phyloP scores from a whole-genome alignment of 2,329 filamentous ascomycete species.

The Fusarium oxysporum region DNA sequence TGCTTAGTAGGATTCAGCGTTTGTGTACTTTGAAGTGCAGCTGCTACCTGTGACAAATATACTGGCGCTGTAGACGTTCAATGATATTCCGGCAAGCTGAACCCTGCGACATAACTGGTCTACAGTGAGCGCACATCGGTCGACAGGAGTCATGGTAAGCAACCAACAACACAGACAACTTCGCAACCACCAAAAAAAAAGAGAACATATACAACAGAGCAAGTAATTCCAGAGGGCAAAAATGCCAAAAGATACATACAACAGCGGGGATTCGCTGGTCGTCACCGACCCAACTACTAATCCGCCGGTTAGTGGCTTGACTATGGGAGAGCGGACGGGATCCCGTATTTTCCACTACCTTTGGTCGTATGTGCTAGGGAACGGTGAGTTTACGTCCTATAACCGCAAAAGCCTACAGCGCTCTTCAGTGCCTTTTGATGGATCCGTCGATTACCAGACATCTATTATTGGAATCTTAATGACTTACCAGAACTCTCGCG shows the following conservation, averaged over 20 bases:
- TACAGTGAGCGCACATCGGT: rapidly evolving
- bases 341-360: constrained; percentile 6
- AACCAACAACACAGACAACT: neutral
- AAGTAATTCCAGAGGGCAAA: neutral
- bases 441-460: neutral
- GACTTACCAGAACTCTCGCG: too few relatives aligned
- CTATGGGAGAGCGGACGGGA: neutral
- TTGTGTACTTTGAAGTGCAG: rapidly evolving
- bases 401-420: rapidly evolving
- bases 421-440: rapidly evolving
- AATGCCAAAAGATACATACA: neutral
- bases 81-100: neutral
- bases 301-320: neutral
- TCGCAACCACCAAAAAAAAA: neutral
- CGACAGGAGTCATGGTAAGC: neutral
- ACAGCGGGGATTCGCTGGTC: neutral
- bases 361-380: neutral
- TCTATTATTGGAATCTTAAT: too few relatives aligned
- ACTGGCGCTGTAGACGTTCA: too few relatives aligned
- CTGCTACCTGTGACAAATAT: rapidly evolving
- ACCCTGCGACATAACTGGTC: neutral
- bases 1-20: rapidly evolving
- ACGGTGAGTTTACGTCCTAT: rapidly evolving
- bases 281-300: neutral
- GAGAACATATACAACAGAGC: neutral